These are phyloP conservation scores for Thuidium tamariscinum DNA, from an alignment of 225 moss, liverwort and hornwort species.

Conservation along the genomic window DNA sequence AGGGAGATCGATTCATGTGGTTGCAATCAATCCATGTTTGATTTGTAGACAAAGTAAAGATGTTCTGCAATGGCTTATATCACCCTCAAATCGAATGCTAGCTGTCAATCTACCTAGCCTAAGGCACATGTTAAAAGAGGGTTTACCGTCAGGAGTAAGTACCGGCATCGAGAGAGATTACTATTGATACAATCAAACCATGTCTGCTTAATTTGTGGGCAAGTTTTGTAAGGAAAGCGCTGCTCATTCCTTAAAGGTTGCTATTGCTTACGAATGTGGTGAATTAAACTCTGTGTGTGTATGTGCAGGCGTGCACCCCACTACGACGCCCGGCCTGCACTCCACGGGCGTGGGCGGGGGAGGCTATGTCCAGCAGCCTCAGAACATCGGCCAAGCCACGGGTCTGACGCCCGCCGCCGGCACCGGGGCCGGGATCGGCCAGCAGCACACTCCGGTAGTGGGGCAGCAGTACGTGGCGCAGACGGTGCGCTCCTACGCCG, in stretches of 20 bases:
- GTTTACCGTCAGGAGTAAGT: too few species aligned
- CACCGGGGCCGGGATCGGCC: background rate
- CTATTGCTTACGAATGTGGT: background rate
- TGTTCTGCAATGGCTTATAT: background rate
- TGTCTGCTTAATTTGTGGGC: background rate
- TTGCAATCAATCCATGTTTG: background rate
- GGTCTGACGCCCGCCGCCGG: background rate
- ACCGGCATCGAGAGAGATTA: background rate
- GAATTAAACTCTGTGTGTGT: background rate
- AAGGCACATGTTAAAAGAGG: background rate
- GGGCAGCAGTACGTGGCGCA: slow-evolving; percentile 24
- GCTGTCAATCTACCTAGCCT: too few species aligned
- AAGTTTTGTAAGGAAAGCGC: background rate
- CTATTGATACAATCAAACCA: background rate
- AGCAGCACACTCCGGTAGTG: background rate
- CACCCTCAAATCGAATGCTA: background rate
- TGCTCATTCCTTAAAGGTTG: background rate
- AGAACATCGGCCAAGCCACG: background rate
- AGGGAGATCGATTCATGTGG: background rate
- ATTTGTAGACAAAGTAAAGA: background rate
- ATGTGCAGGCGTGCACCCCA: background rate
- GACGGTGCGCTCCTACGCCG: slow-evolving; percentile 33
- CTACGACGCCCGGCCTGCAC: background rate
- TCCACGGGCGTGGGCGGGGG: background rate
- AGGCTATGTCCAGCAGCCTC: slow-evolving; percentile 26